Percentiles rank a stretch among this genome's conserved stretches.
phyloP scores from a whole-genome alignment of 1,284 basidiomycete genomes.

The Fomitopsis pinicola region DNA sequence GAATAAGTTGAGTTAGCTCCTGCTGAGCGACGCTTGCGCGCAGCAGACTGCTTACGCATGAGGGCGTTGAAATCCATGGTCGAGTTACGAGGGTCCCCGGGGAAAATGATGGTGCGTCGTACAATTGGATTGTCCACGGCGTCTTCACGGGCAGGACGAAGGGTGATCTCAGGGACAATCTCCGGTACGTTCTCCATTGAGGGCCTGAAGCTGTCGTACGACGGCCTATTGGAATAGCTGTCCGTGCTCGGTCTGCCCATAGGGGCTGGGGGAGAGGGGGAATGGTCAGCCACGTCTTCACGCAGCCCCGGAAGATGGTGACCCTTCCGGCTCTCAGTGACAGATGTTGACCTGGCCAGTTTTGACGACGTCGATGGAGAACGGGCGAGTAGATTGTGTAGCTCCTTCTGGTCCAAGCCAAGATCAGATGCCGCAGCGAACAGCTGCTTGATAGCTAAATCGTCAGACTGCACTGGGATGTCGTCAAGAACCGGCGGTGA shows the following conservation, averaged over 20 bases:
- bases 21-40: constrained; percentile 47
- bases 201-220: constrained; percentile 28
- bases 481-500: background rate
- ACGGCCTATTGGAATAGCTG: constrained; percentile 25
- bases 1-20: constrained; percentile 52
- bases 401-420: constrained; percentile 64
- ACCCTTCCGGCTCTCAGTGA: constrained; percentile 26
- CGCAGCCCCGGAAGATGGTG: constrained; percentile 16
- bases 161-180: constrained; percentile 27
- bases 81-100: constrained; percentile 56
- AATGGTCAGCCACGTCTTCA: constrained; percentile 20
- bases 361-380: constrained; percentile 63
- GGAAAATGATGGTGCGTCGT: constrained; percentile 72
- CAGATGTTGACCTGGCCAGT: constrained; percentile 41
- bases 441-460: constrained; percentile 58
- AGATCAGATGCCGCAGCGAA: constrained; percentile 72
- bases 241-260: constrained; percentile 36
- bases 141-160: constrained; percentile 37
- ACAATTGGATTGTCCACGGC: constrained; percentile 49
- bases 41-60: constrained; percentile 49
- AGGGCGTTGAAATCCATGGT: constrained; percentile 48
- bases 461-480: constrained; percentile 17
- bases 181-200: constrained; percentile 36
- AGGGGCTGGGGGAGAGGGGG: constrained; percentile 22
- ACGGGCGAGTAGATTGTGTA: constrained; percentile 66